Evolutionary conservation across 129 eudicot genomes (phyloP), one percentile per base, ranked within the genome.

Genomic region (Ambrosia trifida): DNA sequence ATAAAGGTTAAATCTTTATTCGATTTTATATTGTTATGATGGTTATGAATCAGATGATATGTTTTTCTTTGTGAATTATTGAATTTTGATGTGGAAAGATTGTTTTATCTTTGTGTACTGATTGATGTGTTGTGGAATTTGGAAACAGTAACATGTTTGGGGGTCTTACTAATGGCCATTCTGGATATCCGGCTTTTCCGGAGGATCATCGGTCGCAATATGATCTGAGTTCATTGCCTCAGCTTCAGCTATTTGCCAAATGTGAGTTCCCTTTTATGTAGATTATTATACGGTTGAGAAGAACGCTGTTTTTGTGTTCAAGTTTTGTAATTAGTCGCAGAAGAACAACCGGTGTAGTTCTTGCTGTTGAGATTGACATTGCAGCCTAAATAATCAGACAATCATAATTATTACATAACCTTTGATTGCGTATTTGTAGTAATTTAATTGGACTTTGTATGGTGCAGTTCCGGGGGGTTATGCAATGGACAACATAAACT

Each of bases 241-340:
- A 82, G 65, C 86, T 87, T 49, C 87, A 82, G 68, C 73, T 82
- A 56, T 85, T 85, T 50, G 79, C 78, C n/a, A 78, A 87, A 79
- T 76, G 94, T 87, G 79, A 84, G 89, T 76, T 66, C 72, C 46
- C 28, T 24, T 24, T 24, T 24, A 24, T 24, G 1, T 24, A 24
- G 28, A 24, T 24, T 24, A 24, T 24, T 24, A 24, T 24, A 24
- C 28, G 28, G 28, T 24, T 24, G 28, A 24, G 28, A 24, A 24
- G 28, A 24, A 24, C 28, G 1, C 1, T 24, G 28, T 24, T 24
- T 24, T 24, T 1, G 28, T 24, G 28, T 24, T n/a, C n/a, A n/a
- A n/a, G n/a, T n/a, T n/a, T n/a, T n/a, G n/a, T n/a, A n/a, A n/a
- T n/a, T n/a, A n/a, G n/a, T n/a, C n/a, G n/a, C n/a, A n/a, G n/a